These are phyloP conservation scores for Hyaloperonospora brassicae DNA, from an alignment of 352 stramenopile genomes.

Conservation along the genomic window DNA sequence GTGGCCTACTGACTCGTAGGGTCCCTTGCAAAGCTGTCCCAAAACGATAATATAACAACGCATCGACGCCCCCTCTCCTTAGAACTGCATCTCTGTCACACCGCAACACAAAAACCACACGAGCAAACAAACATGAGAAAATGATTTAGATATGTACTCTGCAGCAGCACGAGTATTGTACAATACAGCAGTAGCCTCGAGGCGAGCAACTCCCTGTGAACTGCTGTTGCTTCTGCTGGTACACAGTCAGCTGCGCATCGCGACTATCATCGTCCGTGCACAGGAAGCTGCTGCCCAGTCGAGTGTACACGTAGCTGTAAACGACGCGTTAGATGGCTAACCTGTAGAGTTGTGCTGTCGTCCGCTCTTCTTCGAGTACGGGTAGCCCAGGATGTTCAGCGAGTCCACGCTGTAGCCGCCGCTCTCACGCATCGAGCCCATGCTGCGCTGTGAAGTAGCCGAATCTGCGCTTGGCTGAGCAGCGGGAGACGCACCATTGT, in stretches of 20 bases:
- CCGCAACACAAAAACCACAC: conserved; percentile 1
- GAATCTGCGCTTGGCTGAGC: conserved; percentile 15
- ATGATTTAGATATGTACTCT: conserved; percentile 30
- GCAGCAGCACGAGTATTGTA: conserved; percentile 22
- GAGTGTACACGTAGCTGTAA: conserved; percentile 8
- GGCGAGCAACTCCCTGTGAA: conserved; percentile 19
- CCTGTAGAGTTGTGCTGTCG: conserved; percentile 46
- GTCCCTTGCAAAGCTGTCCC: conserved; percentile 10
- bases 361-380: conserved; percentile 68
- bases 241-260: conserved; percentile 14
- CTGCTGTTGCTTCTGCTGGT: conserved; percentile 2
- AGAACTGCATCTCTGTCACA: conserved; percentile 36
- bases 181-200: conserved; percentile 17
- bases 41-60: conserved; percentile 28
- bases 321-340: conserved; percentile 20
- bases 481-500: conserved; percentile 19
- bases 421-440: conserved; percentile 40
- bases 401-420: conserved; percentile 68
- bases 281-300: conserved; percentile 24
- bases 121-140: conserved; percentile 5
- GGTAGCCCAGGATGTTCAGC: conserved; percentile 75
- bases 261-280: conserved; percentile 8
- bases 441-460: conserved; percentile 23
- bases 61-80: conserved; percentile 14
- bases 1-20: conserved; percentile 12